Conservation (phyloP, 148 eudicot species). For the Talinum fruticosum region DNA sequence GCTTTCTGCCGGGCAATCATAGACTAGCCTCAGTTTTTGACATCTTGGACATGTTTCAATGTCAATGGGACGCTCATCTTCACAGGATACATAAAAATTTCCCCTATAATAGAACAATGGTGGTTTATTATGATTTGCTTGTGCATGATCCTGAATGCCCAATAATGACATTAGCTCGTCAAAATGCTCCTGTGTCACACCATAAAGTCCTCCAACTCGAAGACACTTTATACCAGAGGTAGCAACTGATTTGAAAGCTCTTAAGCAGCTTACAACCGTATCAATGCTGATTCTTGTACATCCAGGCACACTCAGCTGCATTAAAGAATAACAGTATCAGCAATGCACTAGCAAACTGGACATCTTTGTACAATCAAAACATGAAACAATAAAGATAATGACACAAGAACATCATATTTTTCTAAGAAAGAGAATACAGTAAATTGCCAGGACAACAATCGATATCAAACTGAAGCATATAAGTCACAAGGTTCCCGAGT, state of each 20-base stretch:
- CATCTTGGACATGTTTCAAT: constrained; percentile 78
- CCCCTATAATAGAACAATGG: constrained; percentile 52
- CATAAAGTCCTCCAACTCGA: constrained; percentile 62
- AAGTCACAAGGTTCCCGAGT: neutral
- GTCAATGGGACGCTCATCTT: constrained; percentile 79
- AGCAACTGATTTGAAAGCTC: constrained; percentile 41
- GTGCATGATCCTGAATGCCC: constrained; percentile 25
- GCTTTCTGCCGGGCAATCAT: constrained; percentile 70
- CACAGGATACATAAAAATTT: constrained; percentile 39
- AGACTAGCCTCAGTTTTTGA: constrained; percentile 58
- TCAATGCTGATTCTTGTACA: constrained; percentile 66
- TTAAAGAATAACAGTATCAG: neutral
- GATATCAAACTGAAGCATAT: neutral
- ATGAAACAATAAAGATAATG: neutral
- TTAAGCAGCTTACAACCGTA: constrained; percentile 52
- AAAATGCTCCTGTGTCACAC: constrained; percentile 50
- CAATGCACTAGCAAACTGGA: neutral
- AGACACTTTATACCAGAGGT: constrained; percentile 56
- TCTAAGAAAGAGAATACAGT: neutral
- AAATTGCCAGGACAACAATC: neutral
- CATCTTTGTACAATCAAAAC: neutral
- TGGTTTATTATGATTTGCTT: constrained; percentile 35
- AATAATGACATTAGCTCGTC: constrained; percentile 60
- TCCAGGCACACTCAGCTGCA: constrained; percentile 79
- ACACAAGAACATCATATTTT: neutral